Conservation (phyloP, 2,329 filamentous ascomycete species). For the Scedosporium aurantiacum region DNA sequence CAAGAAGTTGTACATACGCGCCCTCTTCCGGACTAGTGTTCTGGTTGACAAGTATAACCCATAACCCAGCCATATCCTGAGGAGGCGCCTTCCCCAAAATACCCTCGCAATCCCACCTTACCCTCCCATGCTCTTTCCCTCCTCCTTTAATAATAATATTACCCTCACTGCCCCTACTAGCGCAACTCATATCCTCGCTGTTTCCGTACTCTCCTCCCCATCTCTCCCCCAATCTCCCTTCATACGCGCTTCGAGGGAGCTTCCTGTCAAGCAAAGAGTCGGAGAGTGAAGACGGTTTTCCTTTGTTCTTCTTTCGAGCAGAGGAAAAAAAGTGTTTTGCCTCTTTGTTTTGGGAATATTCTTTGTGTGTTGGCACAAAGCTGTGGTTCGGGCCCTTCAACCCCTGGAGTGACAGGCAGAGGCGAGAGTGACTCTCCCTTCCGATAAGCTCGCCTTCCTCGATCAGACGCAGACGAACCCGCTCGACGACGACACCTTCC, state of each 20-base stretch:
- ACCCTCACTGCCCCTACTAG: not conserved
- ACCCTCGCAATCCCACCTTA: not conserved
- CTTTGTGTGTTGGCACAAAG: not conserved
- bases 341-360: not conserved
- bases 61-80: not conserved
- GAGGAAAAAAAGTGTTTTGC: not conserved
- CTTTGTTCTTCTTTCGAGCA: not conserved
- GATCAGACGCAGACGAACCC: not conserved
- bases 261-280: not conserved
- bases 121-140: not conserved
- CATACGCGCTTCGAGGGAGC: not conserved
- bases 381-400: not conserved
- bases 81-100: not conserved
- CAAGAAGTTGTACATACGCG: not conserved
- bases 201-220: not conserved
- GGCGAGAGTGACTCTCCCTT: not conserved
- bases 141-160: constrained; percentile 2
- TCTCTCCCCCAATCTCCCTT: not conserved
- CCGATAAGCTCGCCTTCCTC: not conserved
- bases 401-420: not conserved
- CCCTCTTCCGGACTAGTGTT: not conserved
- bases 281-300: not conserved
- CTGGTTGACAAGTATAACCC: not conserved
- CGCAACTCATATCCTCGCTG: not conserved
- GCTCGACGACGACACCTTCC: not conserved